A percentile compares a stretch with the other conserved stretches of the same genome.
phyloP scores from a whole-genome alignment of 768 basidiomycete genomes.

The Boletus pseudo-olivaceus region DNA sequence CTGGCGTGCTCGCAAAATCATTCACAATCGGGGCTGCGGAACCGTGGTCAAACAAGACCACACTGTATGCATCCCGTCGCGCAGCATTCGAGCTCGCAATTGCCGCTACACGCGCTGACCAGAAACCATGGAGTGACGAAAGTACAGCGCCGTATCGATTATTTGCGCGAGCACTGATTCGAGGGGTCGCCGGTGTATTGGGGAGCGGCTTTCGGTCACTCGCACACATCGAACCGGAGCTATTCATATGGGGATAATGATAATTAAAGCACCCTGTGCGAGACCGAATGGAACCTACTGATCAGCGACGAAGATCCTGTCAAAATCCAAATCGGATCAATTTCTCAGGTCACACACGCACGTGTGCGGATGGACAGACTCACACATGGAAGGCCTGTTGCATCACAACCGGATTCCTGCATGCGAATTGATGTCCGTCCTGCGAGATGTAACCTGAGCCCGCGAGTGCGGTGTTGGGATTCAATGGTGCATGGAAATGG shows the following conservation, averaged over 20 bases:
- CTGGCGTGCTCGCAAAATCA: conserved; percentile 45
- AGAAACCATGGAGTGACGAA: conserved; percentile 53
- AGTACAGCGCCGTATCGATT: conserved; percentile 60
- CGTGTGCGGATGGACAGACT: conserved; percentile 16
- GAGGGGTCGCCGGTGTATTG: conserved; percentile 39
- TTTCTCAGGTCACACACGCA: background rate
- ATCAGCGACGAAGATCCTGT: conserved; percentile 55
- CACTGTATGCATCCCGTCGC: conserved; percentile 54
- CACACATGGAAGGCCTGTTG: conserved; percentile 61
- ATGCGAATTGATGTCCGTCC: conserved; percentile 54
- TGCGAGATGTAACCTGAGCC: conserved; percentile 48
- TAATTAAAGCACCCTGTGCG: background rate
- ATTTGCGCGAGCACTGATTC: conserved; percentile 35
- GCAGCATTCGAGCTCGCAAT: conserved; percentile 23
- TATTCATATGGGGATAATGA: conserved; percentile 9
- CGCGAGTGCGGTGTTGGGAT: conserved; percentile 23
- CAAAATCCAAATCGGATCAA: background rate
- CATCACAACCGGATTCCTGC: conserved; percentile 50
- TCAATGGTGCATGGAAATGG: conserved; percentile 45
- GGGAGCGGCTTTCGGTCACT: conserved; percentile 44
- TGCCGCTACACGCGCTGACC: conserved; percentile 47
- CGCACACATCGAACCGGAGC: conserved; percentile 49
- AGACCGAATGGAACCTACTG: conserved; percentile 26
- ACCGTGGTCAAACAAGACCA: conserved; percentile 42
- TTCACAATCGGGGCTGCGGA: conserved; percentile 34